A percentile compares a stretch with the other conserved stretches of the same genome.
Conservation (phyloP, 306 rosid species). For the Cicer judaicum region DNA sequence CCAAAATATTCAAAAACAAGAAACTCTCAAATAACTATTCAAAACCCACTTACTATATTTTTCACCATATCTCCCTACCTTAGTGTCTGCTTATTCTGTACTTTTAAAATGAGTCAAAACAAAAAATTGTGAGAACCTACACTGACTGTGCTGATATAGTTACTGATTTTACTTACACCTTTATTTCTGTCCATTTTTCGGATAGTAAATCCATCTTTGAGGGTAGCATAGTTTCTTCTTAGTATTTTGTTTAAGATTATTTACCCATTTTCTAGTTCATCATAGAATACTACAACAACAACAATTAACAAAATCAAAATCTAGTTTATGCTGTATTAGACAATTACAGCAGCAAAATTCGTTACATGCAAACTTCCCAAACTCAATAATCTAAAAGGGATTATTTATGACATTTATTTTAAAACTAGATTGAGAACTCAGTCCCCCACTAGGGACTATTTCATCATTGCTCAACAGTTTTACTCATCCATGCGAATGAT, state of each 20-base stretch:
- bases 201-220: too few species aligned
- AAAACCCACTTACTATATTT: not conserved
- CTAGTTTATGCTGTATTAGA: constrained; percentile 1
- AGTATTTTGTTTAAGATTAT: not conserved
- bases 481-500: constrained; percentile 61
- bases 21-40: too few species aligned
- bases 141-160: too few species aligned
- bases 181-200: too few species aligned
- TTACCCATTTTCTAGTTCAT: not conserved
- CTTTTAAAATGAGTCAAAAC: not conserved
- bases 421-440: constrained; percentile 1
- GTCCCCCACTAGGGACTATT: constrained; percentile 1
- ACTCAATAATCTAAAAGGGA: constrained; percentile 4
- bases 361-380: constrained; percentile 10
- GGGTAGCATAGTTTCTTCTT: not conserved
- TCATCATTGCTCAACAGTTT: not conserved
- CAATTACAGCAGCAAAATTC: not conserved
- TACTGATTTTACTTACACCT: too few species aligned
- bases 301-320: constrained; percentile 12
- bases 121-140: not conserved
- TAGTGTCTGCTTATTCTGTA: not conserved
- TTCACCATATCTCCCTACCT: not conserved
- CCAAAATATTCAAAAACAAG: too few species aligned
- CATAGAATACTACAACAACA: not conserved
- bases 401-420: constrained; percentile 27